Percentiles rank a stretch among this genome's conserved stretches.
phyloP scores from a whole-genome alignment of 441 rosid species.

The Arabidopsis lyrata region DNA sequence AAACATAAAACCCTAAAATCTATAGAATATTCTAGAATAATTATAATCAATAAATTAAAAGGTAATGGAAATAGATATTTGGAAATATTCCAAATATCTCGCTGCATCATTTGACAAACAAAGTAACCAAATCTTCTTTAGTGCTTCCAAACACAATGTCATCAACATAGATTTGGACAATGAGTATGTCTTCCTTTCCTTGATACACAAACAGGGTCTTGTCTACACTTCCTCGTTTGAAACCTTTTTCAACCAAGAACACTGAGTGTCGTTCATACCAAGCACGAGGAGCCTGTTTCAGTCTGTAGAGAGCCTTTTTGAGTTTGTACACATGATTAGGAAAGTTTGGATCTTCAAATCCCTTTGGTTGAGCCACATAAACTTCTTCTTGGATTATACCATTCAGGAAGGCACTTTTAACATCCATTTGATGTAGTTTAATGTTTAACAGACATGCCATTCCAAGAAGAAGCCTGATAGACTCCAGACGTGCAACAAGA shows the following conservation, averaged over 20 bases:
- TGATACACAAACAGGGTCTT: background rate
- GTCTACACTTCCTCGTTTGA: background rate
- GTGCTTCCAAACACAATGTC: background rate
- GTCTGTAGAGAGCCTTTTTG: background rate
- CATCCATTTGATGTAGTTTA: background rate
- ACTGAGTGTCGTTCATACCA: background rate
- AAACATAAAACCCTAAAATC: too few relatives aligned
- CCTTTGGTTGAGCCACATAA: background rate
- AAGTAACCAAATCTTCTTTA: fast-evolving
- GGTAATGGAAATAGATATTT: too few relatives aligned
- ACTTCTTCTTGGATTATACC: background rate
- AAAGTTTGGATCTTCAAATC: background rate
- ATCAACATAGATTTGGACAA: background rate
- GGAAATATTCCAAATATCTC: too few relatives aligned
- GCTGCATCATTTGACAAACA: too few relatives aligned
- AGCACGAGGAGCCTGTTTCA: background rate
- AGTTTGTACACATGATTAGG: background rate
- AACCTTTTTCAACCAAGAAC: background rate
- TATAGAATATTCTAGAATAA: too few relatives aligned
- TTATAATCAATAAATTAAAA: too few relatives aligned
- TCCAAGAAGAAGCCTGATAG: background rate
- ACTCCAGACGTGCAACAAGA: background rate
- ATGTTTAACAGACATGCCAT: background rate
- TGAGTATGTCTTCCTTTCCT: background rate
- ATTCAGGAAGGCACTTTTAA: background rate